phyloP scores from a whole-genome alignment of 768 basidiomycete species.

The Pleurotus platypus region DNA sequence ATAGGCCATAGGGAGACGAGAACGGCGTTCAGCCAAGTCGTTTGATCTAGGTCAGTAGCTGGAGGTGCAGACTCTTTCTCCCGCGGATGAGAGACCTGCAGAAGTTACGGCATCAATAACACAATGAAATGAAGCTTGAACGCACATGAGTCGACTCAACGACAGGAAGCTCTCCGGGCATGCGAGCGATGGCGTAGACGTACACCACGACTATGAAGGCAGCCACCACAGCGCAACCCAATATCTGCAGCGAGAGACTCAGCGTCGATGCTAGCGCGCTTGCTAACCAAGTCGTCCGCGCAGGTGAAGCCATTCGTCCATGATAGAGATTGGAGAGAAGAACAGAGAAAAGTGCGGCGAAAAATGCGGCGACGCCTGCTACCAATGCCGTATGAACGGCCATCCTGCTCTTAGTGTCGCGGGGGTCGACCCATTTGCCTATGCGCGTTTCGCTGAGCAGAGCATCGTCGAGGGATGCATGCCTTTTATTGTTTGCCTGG shows the following conservation, averaged over 20 bases:
- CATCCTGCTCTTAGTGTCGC: conserved; percentile 24
- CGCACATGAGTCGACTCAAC: too few species aligned
- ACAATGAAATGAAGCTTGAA: too few species aligned
- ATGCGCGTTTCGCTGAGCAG: conserved; percentile 24
- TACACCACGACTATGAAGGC: not conserved
- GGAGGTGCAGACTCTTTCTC: not conserved
- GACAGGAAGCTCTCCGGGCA: not conserved
- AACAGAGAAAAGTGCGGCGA: conserved; percentile 20
- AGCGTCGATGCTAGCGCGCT: not conserved
- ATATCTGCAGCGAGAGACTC: not conserved
- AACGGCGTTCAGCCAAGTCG: conserved; percentile 63
- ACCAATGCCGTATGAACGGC: conserved; percentile 27
- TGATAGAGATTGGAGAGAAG: conserved; percentile 17
- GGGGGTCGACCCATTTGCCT: conserved; percentile 31
- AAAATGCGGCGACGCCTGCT: conserved; percentile 24
- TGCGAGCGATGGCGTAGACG: not conserved
- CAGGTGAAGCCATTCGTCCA: conserved; percentile 23
- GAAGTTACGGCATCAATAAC: not conserved
- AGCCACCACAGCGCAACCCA: not conserved
- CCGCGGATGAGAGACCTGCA: not conserved
- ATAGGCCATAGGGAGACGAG: conserved; percentile 67
- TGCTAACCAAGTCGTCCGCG: conserved; percentile 12
- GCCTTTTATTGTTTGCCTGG: conserved; percentile 17
- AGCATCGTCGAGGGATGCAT: conserved; percentile 24
- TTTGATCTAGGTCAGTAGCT: conserved; percentile 26